Conservation (phyloP, 148 eudicot species). For the Camellia japonica region DNA sequence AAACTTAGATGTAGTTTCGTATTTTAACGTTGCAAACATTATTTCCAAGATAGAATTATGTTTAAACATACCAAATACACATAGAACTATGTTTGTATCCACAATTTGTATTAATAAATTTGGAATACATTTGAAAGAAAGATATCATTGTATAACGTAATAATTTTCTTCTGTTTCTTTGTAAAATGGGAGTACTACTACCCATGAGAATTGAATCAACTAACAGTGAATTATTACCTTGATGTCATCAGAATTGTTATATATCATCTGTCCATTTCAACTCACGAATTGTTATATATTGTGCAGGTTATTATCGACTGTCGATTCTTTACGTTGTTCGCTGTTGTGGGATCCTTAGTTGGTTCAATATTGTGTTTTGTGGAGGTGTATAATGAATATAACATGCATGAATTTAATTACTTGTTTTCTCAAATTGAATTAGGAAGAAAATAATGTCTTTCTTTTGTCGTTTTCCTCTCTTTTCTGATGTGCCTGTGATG, state of each 20-base stretch:
- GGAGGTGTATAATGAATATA: conserved; percentile 39
- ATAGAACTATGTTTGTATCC: no score
- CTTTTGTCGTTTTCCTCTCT: neutral
- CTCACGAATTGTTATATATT: neutral
- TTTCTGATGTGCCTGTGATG: neutral
- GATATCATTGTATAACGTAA: no score
- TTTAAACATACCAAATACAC: no score
- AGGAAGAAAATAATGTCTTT: neutral
- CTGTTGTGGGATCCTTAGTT: conserved; percentile 60
- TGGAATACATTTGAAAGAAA: no score
- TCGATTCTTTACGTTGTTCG: conserved; percentile 68
- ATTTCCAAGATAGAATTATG: no score
- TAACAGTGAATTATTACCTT: neutral
- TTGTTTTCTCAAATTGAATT: no score
- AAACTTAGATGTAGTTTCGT: no score
- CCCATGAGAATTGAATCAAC: no score
- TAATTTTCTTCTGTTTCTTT: no score
- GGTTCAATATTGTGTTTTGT: conserved; percentile 72
- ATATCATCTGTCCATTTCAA: neutral
- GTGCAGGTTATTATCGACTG: conserved; percentile 59
- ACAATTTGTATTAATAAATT: no score
- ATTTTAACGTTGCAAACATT: no score
- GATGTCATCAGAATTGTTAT: neutral
- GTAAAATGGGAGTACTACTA: no score
- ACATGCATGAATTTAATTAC: neutral